Evolutionary conservation across 1,284 basidiomycete genomes (phyloP), one percentile per base, ranked within the genome.

Genomic region (Meira nashicola): DNA sequence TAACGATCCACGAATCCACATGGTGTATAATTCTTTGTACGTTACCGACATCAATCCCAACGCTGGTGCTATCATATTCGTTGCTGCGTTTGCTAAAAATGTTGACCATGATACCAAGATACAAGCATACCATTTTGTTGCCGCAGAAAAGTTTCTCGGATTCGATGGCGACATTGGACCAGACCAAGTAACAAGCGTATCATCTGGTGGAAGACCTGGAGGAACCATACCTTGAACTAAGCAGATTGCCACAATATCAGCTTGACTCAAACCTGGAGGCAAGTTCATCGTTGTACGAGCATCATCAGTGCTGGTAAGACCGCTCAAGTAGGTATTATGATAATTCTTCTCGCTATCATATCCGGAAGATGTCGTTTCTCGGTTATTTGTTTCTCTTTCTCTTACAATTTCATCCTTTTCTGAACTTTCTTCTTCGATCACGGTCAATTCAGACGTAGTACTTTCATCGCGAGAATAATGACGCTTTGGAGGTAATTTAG

Each of bases 61-160:
- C 1, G 56, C 21, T 10, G 56, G 50, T 6, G 48, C 56, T 3
- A 53, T 14, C 56, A 53, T 23, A 11, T 58, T 38, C 6, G 56
- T 53, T 15, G 21, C 50, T 23, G 50, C 50, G 23, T 53, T 53
- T 53, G 50, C 50, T 25, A 53, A 41, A 17, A 53, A 39, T 14
- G 50, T 53, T 39, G 50, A 17, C 14, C n/a, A n/a, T 33, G 50
- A 53, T 5, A 53, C 50, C 4, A 53, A 25, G 14, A 53, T 41
- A 15, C 50, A 53, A 8, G 50, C 50, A 38, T 53, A 53, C 50
- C 50, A 53, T 23, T 53, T 53, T 17, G 23, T 17, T 5, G 37
- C 23, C n/a, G 50, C 82, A 0, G 80, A 70, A 87, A 87, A 89
- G 76, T 88, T 87, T 73, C 84, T 84, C 0, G 87, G 87, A 73